These are phyloP conservation scores for Puccinia novopanici DNA, from an alignment of 1,284 basidiomycete genomes.

Conservation along the genomic window DNA sequence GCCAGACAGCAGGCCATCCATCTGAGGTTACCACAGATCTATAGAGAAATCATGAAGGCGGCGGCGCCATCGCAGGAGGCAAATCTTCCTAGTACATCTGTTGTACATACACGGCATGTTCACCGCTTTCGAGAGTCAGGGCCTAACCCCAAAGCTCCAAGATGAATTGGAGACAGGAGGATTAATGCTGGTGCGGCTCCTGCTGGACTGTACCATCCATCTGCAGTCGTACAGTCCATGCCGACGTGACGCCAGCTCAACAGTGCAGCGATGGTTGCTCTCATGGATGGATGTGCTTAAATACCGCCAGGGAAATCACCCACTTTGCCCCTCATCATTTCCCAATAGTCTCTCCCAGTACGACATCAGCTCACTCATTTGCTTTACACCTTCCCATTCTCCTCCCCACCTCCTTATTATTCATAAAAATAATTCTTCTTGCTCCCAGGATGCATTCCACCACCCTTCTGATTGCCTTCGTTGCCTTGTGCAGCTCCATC, in stretches of 20 bases:
- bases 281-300: neutral
- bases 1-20: neutral
- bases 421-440: neutral
- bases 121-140: constrained; percentile 18
- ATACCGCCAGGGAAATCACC: neutral
- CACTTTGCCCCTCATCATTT: neutral
- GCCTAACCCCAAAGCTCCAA: neutral
- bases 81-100: neutral
- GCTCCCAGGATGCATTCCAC: neutral
- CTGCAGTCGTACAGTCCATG: neutral
- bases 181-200: neutral
- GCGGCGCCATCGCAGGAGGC: constrained; percentile 2
- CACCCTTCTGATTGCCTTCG: constrained; percentile 1
- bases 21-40: neutral
- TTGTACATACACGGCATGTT: too few relatives aligned
- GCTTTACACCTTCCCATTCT: neutral
- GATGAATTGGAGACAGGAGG: neutral
- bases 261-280: neutral
- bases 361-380: constrained; percentile 11
- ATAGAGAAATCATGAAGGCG: neutral
- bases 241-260: neutral
- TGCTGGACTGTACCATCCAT: neutral
- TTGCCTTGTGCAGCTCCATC: constrained; percentile 4
- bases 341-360: neutral
- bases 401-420: too few relatives aligned